These are phyloP conservation scores for Cyclospora cayetanensis DNA, from an alignment of 169 alveolate genomes.

Conservation along the genomic window DNA sequence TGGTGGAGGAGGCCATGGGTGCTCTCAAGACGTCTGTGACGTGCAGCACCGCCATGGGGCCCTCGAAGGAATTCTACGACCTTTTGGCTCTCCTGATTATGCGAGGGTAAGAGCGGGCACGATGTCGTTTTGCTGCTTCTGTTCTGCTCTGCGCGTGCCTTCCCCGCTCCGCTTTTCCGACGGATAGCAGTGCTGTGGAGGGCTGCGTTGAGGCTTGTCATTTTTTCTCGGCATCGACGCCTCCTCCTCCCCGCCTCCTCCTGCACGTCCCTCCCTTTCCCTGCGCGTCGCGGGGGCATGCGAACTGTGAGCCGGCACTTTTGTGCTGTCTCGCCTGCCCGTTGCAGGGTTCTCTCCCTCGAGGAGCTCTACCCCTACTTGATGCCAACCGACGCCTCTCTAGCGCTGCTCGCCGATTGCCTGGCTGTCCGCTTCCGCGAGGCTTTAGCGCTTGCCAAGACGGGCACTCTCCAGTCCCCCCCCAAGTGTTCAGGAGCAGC, in stretches of 20 bases:
- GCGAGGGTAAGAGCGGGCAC: background rate
- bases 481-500: background rate
- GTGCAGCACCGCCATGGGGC: slow-evolving; percentile 19
- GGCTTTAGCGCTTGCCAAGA: background rate
- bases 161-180: background rate
- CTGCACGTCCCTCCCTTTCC: background rate
- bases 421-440: background rate
- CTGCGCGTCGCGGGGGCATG: background rate
- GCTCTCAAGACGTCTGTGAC: background rate
- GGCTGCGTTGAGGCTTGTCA: too few relatives aligned
- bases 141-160: background rate
- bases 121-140: background rate
- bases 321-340: background rate
- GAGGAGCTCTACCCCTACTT: slow-evolving; percentile 55
- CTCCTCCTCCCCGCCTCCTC: background rate
- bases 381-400: slow-evolving; percentile 53
- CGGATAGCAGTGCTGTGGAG: background rate
- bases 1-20: slow-evolving; percentile 1
- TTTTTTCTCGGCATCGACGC: background rate
- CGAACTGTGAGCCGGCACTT: background rate
- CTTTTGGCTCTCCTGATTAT: slow-evolving; percentile 17
- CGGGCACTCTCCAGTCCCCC: background rate
- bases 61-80: slow-evolving; percentile 7
- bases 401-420: background rate
- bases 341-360: slow-evolving; percentile 25